phyloP scores from a whole-genome alignment of 1,284 basidiomycete species.

The Cryptococcus hybrid region DNA sequence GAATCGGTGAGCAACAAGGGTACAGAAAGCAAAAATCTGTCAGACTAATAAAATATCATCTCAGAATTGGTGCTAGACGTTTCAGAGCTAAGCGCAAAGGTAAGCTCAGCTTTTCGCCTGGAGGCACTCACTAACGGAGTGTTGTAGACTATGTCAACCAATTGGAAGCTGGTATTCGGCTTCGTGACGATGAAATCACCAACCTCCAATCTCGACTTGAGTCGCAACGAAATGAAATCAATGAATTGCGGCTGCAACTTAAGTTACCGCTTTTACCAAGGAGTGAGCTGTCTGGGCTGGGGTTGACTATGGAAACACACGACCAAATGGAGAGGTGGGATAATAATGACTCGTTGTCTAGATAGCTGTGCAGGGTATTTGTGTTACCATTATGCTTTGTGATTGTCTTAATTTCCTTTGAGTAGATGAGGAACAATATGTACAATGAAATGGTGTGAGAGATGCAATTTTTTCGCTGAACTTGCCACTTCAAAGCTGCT shows the following conservation, averaged over 20 bases:
- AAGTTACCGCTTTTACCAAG: constrained; percentile 15
- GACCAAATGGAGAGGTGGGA: too few relatives aligned
- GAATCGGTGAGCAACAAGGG: constrained; percentile 25
- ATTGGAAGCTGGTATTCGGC: constrained; percentile 17
- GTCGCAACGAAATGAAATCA: constrained; percentile 28
- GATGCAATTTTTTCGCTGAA: too few relatives aligned
- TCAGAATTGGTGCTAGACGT: constrained; percentile 37
- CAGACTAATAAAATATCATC: not conserved
- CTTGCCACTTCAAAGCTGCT: too few relatives aligned
- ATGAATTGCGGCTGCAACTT: constrained; percentile 28
- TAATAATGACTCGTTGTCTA: too few relatives aligned
- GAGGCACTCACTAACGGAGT: not conserved
- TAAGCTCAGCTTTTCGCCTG: constrained; percentile 14
- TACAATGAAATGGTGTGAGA: too few relatives aligned
- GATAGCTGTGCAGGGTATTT: too few relatives aligned
- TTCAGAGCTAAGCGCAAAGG: constrained; percentile 48
- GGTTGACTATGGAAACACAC: constrained; percentile 2
- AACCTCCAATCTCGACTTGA: constrained; percentile 22
- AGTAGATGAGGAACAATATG: too few relatives aligned
- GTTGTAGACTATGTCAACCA: constrained; percentile 26
- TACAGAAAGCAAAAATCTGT: not conserved
- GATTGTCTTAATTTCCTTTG: too few relatives aligned
- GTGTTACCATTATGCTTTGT: too few relatives aligned
- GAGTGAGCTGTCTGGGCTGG: constrained; percentile 7
- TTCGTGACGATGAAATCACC: constrained; percentile 22